Base-by-base conservation (phyloP, 2,329 filamentous ascomycete species). In the Penicillium sp. region DNA sequence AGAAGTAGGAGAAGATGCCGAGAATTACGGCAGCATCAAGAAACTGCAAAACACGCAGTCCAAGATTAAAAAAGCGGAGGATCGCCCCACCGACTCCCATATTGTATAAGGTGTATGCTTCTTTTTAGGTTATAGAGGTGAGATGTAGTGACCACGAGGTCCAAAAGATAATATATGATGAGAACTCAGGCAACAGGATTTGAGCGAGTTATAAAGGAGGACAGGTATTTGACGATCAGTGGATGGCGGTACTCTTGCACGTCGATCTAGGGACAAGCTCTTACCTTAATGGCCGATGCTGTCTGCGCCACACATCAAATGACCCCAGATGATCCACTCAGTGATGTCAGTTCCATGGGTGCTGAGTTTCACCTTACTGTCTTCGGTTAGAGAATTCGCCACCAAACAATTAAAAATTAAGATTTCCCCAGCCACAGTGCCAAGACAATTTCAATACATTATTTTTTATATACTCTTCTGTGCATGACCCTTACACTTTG, bases 1-100 rank as follows among this genome's bases (percentile, higher is more conserved):
- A 84, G 80, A 91, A 95, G 80, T 95, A 96, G 47, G 86, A 87
- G 80, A 88, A 92, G 67, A 94, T 83, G 63, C 83, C 88, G 59
- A 97, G 83, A 58, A 93, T 83, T 62, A 96, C 81, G 56, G 82
- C 85, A 9, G 88, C 81, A 72, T 85, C 89, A 69, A 84, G 80
- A 73, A 96, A 88, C 67, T 90, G 84, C 54, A 96, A 75, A 61
- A 82, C 76, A 63, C 93, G 89, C 67, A 95, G 78, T 71, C 87
- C 80, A 71, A 88, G 88, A 68, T 90, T 88, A 44, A 82, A 75
- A 50, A 83, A 75, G 67, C 90, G 90, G 65, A 96, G 84, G 65
- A 84, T 79, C 59, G 86, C 73, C 61, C 85, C 84, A 42, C 77
- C 74, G 59, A 79, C 78, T 60, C 80, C 83, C 86, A 88, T 89